Evolutionary conservation across 1,284 basidiomycete species (phyloP), one percentile per base, ranked within the genome.

Genomic region (Coniferiporia weirii): DNA sequence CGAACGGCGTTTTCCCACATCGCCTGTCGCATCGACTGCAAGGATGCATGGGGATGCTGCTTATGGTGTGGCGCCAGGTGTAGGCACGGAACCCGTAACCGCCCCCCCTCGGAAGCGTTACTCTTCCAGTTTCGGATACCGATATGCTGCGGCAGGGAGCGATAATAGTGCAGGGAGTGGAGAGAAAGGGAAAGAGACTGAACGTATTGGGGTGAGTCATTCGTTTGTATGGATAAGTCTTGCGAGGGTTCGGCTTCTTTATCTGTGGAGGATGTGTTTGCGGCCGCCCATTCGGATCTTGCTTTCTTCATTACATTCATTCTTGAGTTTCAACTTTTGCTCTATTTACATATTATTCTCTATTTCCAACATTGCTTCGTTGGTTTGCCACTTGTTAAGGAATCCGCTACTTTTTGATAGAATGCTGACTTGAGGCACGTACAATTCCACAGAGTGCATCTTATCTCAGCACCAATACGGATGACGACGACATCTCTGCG

Each of bases 401-500:
- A 51, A 51, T 27, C 22, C 6, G 13, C 49, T 40, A 13, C 49
- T 2, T 51, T 5, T 15, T 22, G 22, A 17, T 17, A 4, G 10
- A 7, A 36, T 54, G n/a, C 36, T 54, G 38, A 54, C 43, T 40
- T 43, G 27, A 15, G 3, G 12, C 20, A 13, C 12, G 32, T 27
- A 45, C 38, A 27, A 27, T 27, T 27, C 36, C 36, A 4, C 49
- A 75, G 74, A 73, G 69, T 59, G 68, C 77, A 6, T 78, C 78
- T 5, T 80, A 75, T 66, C 67, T 80, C 58, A 77, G 75, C 60
- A 70, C 73, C 3, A 75, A 75, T 46, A 80, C 80, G 12, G 86
- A 90, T 61, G 86, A 89, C 65, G 87, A 89, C 65, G 88, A 90
- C 53, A 82, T 91, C 32, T 87, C 85, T 3, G 75, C 79, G 13